Conservation (phyloP, 805 yeast genomes). For the Spathaspora passalidarum region DNA sequence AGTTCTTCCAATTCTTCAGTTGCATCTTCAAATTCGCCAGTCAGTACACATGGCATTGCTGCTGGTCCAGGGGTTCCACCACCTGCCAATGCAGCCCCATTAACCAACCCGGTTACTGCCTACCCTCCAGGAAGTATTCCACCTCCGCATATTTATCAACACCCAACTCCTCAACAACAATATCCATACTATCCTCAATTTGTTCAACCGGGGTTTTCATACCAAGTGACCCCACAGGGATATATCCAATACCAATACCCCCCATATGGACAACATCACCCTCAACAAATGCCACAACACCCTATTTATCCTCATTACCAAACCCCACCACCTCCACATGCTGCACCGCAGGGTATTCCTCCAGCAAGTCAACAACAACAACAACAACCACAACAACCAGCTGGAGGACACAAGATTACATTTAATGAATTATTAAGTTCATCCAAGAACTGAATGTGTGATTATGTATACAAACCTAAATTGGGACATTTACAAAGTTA, state of each 20-base stretch:
- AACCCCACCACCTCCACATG: conserved; percentile 21
- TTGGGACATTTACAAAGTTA: background rate
- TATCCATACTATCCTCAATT: conserved; percentile 12
- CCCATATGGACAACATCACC: conserved; percentile 7
- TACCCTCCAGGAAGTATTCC: conserved; percentile 23
- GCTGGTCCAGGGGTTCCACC: conserved; percentile 1
- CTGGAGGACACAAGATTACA: conserved; percentile 35
- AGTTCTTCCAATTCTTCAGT: conserved; percentile 11
- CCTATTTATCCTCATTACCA: conserved; percentile 9
- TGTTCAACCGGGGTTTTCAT: conserved; percentile 29
- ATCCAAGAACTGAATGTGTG: conserved; percentile 3
- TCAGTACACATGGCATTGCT: background rate
- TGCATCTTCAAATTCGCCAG: conserved; percentile 3
- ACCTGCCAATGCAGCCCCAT: conserved; percentile 4
- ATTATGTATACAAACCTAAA: background rate
- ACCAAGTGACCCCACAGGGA: conserved; percentile 29
- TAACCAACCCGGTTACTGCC: conserved; percentile 30
- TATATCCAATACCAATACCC: conserved; percentile 28
- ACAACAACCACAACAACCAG: conserved; percentile 12
- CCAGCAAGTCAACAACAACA: no score
- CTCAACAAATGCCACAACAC: conserved; percentile 5
- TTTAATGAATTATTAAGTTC: conserved; percentile 31
- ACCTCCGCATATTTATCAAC: conserved; percentile 10
- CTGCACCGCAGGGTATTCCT: no score
- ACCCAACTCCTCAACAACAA: conserved; percentile 6